These are phyloP conservation scores for Nematocida parisii DNA, from an alignment of 371 early-diverging fungal genomes.

Conservation along the genomic window DNA sequence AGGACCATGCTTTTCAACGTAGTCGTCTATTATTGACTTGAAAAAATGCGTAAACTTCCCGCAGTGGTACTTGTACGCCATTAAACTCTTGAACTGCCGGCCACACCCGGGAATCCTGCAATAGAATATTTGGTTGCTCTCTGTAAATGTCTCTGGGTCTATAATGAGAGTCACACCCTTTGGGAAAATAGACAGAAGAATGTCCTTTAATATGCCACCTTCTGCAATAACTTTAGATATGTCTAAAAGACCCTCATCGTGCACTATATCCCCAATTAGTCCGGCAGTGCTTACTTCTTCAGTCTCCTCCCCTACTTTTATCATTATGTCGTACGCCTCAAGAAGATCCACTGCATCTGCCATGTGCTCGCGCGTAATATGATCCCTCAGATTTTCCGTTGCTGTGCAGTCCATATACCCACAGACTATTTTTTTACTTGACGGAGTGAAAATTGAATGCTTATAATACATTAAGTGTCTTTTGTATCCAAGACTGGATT, in stretches of 20 bases:
- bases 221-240: constrained; percentile 55
- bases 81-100: constrained; percentile 58
- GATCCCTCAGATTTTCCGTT: constrained; percentile 42
- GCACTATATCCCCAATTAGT: constrained; percentile 45
- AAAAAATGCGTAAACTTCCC: constrained; percentile 58
- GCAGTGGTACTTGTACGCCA: constrained; percentile 66
- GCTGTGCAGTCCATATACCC: constrained; percentile 42
- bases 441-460: constrained; percentile 52
- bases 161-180: constrained; percentile 55
- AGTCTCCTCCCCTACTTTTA: constrained; percentile 44
- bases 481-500: constrained; percentile 58
- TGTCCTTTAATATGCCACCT: constrained; percentile 45
- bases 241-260: constrained; percentile 56
- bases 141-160: constrained; percentile 51
- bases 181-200: constrained; percentile 42
- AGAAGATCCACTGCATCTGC: constrained; percentile 48
- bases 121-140: constrained; percentile 46
- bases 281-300: constrained; percentile 34
- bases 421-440: constrained; percentile 48
- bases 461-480: constrained; percentile 59
- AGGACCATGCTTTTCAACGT: constrained; percentile 4
- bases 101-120: constrained; percentile 63
- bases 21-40: constrained; percentile 56
- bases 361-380: constrained; percentile 26
- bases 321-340: constrained; percentile 53